Evolutionary conservation across 345 rosid genomes (phyloP), one percentile per base, ranked within the genome.

Genomic region (Gossypium turneri): DNA sequence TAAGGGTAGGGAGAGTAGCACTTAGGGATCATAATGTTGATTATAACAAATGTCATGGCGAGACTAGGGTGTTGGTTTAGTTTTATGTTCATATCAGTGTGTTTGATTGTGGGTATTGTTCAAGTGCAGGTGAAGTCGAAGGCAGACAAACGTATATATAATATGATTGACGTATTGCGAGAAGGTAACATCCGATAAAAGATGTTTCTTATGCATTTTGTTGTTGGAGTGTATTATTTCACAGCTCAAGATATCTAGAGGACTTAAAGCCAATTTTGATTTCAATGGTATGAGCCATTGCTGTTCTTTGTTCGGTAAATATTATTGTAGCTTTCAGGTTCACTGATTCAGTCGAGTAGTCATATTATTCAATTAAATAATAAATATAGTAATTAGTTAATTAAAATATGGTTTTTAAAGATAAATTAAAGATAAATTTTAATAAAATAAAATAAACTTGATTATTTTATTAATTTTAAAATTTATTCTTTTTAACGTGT

Each of bases 161-260:
- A 86, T 63, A 93, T 95, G 98, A 89, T 95, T 27, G 98, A 95
- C 59, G 93, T 95, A 52, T 81, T 95, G 84, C 78, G 83, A 73
- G 94, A 92, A 77, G 94, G 94, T 69, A 85, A 86, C 83, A 88
- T 88, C 94, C 6, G 7, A 34, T 34, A 34, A 34, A 34, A 34
- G 38, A 34, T 34, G 38, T 4, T 34, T 34, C 38, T 34, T 27
- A 1, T 1, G 58, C 50, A 25, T n/a, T 27, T 51, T 48, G 59
- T 29, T 69, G 45, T 38, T 62, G 1, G 71, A 22, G 6, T 47
- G 56, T 67, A 7, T 24, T 67, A 57, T 8, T 55, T 12, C 17
- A 10, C 20, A 44, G 55, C n/a, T 13, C 56, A 47, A 47, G 56
- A 47, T 47, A 9, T 67, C 27, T 22, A 12, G 56, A 38, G 19